phyloP scores from a whole-genome alignment of 108 stramenopile species.

The Nannochloropsis gaditana region DNA sequence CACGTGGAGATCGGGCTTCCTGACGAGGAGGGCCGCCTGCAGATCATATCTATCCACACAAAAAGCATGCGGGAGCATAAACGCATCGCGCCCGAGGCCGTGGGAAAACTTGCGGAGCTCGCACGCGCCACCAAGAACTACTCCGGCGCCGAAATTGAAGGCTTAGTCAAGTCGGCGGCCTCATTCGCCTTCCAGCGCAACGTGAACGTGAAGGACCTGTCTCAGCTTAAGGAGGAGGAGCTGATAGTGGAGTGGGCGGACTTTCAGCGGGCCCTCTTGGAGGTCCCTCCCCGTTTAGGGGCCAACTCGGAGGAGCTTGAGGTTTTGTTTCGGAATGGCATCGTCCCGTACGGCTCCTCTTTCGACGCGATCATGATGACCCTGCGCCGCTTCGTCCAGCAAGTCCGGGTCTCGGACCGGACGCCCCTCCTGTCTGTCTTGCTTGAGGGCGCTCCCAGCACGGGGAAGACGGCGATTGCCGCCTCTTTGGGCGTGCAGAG shows the following conservation, averaged over 20 bases:
- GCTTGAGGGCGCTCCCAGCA: slow-evolving; percentile 68
- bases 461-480: slow-evolving; percentile 95
- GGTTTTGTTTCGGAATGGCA: slow-evolving; percentile 83
- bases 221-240: slow-evolving; percentile 77
- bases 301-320: slow-evolving; percentile 78
- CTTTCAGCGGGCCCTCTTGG: slow-evolving; percentile 78
- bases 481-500: slow-evolving; percentile 85
- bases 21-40: slow-evolving; percentile 78
- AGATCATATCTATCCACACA: slow-evolving; percentile 94
- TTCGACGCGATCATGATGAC: slow-evolving; percentile 74
- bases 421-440: slow-evolving; percentile 88
- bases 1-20: slow-evolving; percentile 98
- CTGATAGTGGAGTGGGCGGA: slow-evolving; percentile 72
- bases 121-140: slow-evolving; percentile 92
- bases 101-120: slow-evolving; percentile 68
- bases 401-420: slow-evolving; percentile 66
- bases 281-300: slow-evolving; percentile 90
- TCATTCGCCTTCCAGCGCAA: slow-evolving; percentile 75
- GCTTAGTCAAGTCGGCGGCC: slow-evolving; percentile 90
- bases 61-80: slow-evolving; percentile 74
- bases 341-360: slow-evolving; percentile 81
- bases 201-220: slow-evolving; percentile 71
- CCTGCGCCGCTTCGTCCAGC: slow-evolving; percentile 73
- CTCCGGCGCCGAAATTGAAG: slow-evolving; percentile 96
- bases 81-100: slow-evolving; percentile 70